phyloP scores from a whole-genome alignment of 257 asterid genomes.

The Knoxia roxburghii region DNA sequence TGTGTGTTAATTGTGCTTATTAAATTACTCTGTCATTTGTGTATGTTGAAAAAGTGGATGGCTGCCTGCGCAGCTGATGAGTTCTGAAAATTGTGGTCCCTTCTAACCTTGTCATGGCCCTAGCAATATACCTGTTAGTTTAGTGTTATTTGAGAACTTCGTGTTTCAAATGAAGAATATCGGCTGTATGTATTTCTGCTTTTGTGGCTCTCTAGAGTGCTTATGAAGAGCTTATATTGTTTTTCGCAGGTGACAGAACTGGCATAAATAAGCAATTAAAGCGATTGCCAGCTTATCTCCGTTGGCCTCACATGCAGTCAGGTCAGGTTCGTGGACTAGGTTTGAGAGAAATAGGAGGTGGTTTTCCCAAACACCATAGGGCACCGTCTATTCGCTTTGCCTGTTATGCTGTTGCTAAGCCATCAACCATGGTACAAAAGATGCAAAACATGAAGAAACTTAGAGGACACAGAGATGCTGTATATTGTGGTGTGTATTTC shows the following conservation, averaged over 20 bases:
- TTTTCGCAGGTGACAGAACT: constrained; percentile 61
- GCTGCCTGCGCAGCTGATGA: not conserved
- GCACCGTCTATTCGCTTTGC: constrained; percentile 90
- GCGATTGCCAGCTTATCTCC: constrained; percentile 55
- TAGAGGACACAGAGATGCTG: constrained; percentile 96
- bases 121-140: not conserved
- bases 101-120: not conserved
- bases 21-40: not conserved
- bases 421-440: constrained; percentile 93
- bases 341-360: constrained; percentile 96
- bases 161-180: not conserved
- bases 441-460: constrained; percentile 82
- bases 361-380: constrained; percentile 88
- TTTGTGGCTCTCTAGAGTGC: not conserved
- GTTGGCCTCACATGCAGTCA: constrained; percentile 97
- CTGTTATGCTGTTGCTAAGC: constrained; percentile 93
- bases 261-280: constrained; percentile 46
- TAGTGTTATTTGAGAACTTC: not conserved
- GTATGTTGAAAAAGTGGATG: not conserved
- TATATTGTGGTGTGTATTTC: constrained; percentile 75
- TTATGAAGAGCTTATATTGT: constrained; percentile 17
- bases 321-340: constrained; percentile 93
- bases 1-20: not conserved
- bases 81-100: not conserved
- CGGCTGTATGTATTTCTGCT: not conserved